phyloP scores from a whole-genome alignment of 768 basidiomycete genomes.

The Suillus decipiens region DNA sequence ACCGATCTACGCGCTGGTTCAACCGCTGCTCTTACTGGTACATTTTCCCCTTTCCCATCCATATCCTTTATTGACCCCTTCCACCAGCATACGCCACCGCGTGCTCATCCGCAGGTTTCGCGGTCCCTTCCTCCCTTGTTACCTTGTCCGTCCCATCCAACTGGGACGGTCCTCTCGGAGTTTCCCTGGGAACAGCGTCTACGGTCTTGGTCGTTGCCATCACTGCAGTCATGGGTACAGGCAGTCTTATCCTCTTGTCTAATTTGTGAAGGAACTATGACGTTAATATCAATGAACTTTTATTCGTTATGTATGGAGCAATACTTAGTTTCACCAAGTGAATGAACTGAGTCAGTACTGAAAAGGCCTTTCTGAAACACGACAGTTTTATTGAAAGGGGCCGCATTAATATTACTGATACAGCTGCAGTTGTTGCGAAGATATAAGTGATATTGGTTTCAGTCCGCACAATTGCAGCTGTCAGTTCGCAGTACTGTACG shows the following conservation, averaged over 20 bases:
- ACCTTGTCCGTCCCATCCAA: constrained; percentile 45
- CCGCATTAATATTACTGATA: not conserved
- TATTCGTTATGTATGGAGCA: not conserved
- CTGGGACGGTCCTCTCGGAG: constrained; percentile 65
- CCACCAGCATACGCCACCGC: constrained; percentile 54
- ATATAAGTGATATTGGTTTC: not conserved
- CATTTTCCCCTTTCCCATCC: constrained; percentile 18
- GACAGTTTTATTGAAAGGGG: too few species aligned
- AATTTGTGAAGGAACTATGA: constrained; percentile 41
- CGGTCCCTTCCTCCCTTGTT: constrained; percentile 39
- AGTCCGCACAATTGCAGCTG: not conserved
- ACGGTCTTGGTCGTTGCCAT: constrained; percentile 47
- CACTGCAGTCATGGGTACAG: constrained; percentile 49
- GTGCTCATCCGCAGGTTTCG: constrained; percentile 43
- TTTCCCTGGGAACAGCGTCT: constrained; percentile 44
- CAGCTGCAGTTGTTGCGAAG: not conserved
- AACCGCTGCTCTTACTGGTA: constrained; percentile 58
- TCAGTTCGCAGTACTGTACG: not conserved
- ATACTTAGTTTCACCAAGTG: not conserved
- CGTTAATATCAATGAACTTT: too few species aligned
- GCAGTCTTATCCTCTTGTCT: constrained; percentile 52
- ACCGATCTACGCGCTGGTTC: constrained; percentile 61
- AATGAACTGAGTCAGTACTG: not conserved
- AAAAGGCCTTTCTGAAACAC: not conserved
- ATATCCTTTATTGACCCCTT: constrained; percentile 12